phyloP scores from a whole-genome alignment of 1,284 basidiomycete genomes.

The Sparassis latifolia region DNA sequence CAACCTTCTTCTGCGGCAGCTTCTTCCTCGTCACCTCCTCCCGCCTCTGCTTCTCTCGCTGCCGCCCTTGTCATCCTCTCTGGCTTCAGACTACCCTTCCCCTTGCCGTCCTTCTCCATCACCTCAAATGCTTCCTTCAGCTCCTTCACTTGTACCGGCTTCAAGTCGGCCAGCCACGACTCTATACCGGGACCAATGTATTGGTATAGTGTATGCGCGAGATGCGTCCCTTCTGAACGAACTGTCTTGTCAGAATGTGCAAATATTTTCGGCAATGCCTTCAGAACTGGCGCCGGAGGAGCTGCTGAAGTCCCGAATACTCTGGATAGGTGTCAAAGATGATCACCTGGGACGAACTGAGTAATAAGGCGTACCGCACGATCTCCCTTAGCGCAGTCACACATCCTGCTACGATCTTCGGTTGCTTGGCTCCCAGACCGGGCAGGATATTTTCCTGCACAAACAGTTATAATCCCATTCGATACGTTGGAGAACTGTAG shows the following conservation, averaged over 20 bases:
- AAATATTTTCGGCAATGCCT: slow-evolving; percentile 89
- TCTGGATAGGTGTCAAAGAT: slow-evolving; percentile 34
- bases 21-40: slow-evolving; percentile 33
- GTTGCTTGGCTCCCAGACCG: slow-evolving; percentile 89
- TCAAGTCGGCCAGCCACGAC: slow-evolving; percentile 85
- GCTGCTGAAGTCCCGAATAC: slow-evolving; percentile 78
- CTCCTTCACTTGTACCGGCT: slow-evolving; percentile 98
- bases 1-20: slow-evolving; percentile 31
- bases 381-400: slow-evolving; percentile 81
- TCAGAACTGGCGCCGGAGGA: slow-evolving; percentile 77
- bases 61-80: slow-evolving; percentile 76
- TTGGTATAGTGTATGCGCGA: slow-evolving; percentile 79
- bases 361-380: slow-evolving; percentile 38
- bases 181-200: slow-evolving; percentile 88
- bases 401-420: slow-evolving; percentile 86
- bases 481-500: slow-evolving; percentile 17
- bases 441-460: slow-evolving; percentile 74
- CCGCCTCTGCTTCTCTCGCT: slow-evolving; percentile 65
- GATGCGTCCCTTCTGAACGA: slow-evolving; percentile 82
- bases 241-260: slow-evolving; percentile 95
- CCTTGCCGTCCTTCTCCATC: slow-evolving; percentile 79
- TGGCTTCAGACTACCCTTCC: slow-evolving; percentile 76
- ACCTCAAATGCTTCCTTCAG: slow-evolving; percentile 86
- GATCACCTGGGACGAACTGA: background rate
- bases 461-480: slow-evolving; percentile 12